These are phyloP conservation scores for Hibiscus trionum DNA, from an alignment of 345 rosid species.

Conservation along the genomic window DNA sequence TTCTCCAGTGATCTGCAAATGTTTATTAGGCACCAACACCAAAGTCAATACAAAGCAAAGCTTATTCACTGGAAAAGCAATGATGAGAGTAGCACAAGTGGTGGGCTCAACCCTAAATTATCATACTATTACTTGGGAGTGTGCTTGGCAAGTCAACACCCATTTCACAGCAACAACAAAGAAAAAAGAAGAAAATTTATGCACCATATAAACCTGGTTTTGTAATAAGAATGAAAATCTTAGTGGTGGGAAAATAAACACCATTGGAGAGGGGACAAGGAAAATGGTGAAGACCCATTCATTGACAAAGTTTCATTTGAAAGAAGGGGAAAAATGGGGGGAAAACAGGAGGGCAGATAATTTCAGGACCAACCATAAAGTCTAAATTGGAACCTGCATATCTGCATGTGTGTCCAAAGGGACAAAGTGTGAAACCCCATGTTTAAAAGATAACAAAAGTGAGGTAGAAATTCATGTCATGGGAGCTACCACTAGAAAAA, in stretches of 20 bases:
- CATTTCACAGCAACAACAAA: slow-evolving; percentile 1
- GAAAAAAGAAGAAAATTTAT: slow-evolving; percentile 5
- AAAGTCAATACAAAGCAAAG: slow-evolving; percentile 2
- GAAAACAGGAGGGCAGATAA: slow-evolving; percentile 8
- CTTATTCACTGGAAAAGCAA: background rate
- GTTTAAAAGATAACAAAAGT: slow-evolving; percentile 46
- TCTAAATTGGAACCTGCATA: slow-evolving; percentile 22
- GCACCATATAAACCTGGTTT: slow-evolving; percentile 7
- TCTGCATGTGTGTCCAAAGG: slow-evolving; percentile 15
- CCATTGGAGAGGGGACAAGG: slow-evolving; percentile 16
- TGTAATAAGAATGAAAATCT: slow-evolving; percentile 13
- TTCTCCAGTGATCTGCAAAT: slow-evolving; percentile 61
- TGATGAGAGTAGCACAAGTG: slow-evolving; percentile 11
- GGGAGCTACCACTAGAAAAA: slow-evolving; percentile 29
- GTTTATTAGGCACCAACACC: background rate
- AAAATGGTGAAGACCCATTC: slow-evolving; percentile 20
- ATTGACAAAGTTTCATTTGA: slow-evolving; percentile 2
- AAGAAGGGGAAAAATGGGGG: background rate
- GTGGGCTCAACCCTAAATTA: slow-evolving; percentile 21
- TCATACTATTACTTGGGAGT: background rate
- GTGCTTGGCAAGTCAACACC: slow-evolving; percentile 6
- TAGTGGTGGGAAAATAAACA: slow-evolving; percentile 17
- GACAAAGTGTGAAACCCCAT: slow-evolving; percentile 24
- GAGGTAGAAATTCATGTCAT: slow-evolving; percentile 46
- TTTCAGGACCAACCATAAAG: slow-evolving; percentile 22